phyloP scores from a whole-genome alignment of 2,329 filamentous ascomycete genomes.

The Fusarium mexicanum region DNA sequence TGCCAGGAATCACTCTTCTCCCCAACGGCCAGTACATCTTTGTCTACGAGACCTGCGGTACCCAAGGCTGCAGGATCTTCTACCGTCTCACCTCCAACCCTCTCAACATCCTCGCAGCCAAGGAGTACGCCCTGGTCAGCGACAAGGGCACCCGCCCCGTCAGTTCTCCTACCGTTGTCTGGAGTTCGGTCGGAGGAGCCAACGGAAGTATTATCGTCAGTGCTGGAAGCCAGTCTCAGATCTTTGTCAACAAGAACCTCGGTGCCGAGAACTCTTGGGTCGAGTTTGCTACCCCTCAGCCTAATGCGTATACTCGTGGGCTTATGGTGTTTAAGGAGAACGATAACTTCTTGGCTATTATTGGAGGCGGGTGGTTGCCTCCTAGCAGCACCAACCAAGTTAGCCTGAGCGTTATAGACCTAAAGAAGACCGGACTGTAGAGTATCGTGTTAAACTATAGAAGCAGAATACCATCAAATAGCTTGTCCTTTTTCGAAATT shows the following conservation, averaged over 20 bases:
- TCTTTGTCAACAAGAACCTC: conserved; percentile 55
- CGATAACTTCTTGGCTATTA: conserved; percentile 51
- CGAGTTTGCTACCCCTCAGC: conserved; percentile 47
- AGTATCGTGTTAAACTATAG: neutral
- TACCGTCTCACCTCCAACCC: conserved; percentile 55
- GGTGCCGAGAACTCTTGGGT: conserved; percentile 51
- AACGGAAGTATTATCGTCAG: conserved; percentile 58
- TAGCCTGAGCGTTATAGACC: conserved; percentile 48
- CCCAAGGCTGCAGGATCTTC: conserved; percentile 53
- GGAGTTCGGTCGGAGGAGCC: conserved; percentile 54
- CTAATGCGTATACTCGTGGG: conserved; percentile 50
- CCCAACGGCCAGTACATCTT: conserved; percentile 65
- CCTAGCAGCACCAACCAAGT: conserved; percentile 58
- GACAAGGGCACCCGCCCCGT: conserved; percentile 49
- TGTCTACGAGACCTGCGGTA: conserved; percentile 69
- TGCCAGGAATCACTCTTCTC: conserved; percentile 70
- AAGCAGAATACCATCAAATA: neutral
- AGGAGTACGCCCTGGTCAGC: conserved; percentile 47
- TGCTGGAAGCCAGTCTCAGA: conserved; percentile 49
- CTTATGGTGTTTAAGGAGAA: conserved; percentile 50
- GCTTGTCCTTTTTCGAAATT: too few relatives aligned
- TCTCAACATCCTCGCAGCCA: conserved; percentile 46
- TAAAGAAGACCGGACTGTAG: conserved; percentile 25
- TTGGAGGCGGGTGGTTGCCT: conserved; percentile 56
- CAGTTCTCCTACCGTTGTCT: conserved; percentile 56